phyloP scores from a whole-genome alignment of 2,329 filamentous ascomycete genomes.

The Penicillium sp. region DNA sequence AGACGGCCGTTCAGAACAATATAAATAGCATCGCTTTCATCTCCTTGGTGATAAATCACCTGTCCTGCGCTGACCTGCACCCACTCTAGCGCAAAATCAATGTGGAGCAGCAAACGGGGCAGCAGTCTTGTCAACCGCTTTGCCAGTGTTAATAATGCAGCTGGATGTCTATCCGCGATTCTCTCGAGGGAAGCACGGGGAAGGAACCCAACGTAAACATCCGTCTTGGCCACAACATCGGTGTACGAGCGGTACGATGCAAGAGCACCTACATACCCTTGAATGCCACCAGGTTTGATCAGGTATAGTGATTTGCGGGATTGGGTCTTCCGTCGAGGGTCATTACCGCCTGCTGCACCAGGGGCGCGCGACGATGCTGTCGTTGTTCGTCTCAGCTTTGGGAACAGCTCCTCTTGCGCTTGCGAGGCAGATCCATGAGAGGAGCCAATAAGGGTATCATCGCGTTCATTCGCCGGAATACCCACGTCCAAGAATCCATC shows the following conservation, averaged over 20 bases:
- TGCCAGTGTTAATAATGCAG: slow-evolving; percentile 90
- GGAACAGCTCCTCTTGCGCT: slow-evolving; percentile 41
- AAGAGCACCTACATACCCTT: slow-evolving; percentile 90
- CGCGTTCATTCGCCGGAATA: slow-evolving; percentile 68
- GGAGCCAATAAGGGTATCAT: slow-evolving; percentile 38
- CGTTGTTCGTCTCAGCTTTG: slow-evolving; percentile 46
- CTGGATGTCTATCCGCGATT: slow-evolving; percentile 88
- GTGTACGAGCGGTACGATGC: slow-evolving; percentile 96
- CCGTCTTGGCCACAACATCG: slow-evolving; percentile 94
- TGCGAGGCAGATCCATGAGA: slow-evolving; percentile 30
- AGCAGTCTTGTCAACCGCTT: slow-evolving; percentile 88
- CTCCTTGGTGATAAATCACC: slow-evolving; percentile 86
- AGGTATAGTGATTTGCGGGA: slow-evolving; percentile 74
- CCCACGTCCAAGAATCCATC: slow-evolving; percentile 96
- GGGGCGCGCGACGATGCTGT: slow-evolving; percentile 43
- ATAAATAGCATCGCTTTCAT: slow-evolving; percentile 97
- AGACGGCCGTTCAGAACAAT: slow-evolving; percentile 93
- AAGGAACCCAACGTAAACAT: slow-evolving; percentile 95
- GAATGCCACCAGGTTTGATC: slow-evolving; percentile 90
- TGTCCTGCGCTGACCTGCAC: slow-evolving; percentile 94
- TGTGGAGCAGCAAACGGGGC: slow-evolving; percentile 86
- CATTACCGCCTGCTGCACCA: slow-evolving; percentile 25
- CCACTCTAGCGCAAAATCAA: slow-evolving; percentile 98
- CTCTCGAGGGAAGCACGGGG: slow-evolving; percentile 81
- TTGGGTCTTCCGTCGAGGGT: slow-evolving; percentile 40